Percentiles rank a stretch among this genome's conserved stretches.
These are phyloP conservation scores for Setaria italica DNA, from an alignment of 202 grass and related monocot species.

Conservation along the genomic window DNA sequence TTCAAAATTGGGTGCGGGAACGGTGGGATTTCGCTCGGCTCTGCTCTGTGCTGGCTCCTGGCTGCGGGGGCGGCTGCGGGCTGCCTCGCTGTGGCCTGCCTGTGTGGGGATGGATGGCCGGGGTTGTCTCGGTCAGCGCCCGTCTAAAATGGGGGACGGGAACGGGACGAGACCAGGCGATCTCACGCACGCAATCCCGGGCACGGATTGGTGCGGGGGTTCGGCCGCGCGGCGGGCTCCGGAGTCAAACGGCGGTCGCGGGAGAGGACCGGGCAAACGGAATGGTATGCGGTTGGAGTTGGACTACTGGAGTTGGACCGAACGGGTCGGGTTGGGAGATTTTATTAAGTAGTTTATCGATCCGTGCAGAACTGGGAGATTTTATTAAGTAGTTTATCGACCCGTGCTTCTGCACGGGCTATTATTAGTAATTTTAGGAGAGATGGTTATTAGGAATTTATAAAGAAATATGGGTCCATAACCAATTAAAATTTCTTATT, in stretches of 20 bases:
- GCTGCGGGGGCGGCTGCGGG: neutral
- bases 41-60: too few species aligned
- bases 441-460: too few species aligned
- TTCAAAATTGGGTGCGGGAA: constrained; percentile 44
- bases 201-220: neutral
- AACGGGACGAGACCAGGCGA: neutral
- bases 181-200: neutral
- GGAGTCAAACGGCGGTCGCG: constrained; percentile 49
- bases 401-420: too few species aligned
- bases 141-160: constrained; percentile 46
- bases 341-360: too few species aligned
- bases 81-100: neutral
- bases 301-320: constrained; percentile 15
- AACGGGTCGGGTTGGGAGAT: neutral
- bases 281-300: neutral
- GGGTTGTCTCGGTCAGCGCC: constrained; percentile 52
- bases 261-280: constrained; percentile 25
- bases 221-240: neutral
- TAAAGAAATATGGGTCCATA: too few species aligned
- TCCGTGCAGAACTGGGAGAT: too few species aligned
- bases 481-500: too few species aligned
- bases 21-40: constrained; percentile 24
- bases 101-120: constrained; percentile 8
- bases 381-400: too few species aligned
- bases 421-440: too few species aligned